Conservation (phyloP, 2,329 filamentous ascomycete genomes). For the Berkeleyomyces rouxiae region DNA sequence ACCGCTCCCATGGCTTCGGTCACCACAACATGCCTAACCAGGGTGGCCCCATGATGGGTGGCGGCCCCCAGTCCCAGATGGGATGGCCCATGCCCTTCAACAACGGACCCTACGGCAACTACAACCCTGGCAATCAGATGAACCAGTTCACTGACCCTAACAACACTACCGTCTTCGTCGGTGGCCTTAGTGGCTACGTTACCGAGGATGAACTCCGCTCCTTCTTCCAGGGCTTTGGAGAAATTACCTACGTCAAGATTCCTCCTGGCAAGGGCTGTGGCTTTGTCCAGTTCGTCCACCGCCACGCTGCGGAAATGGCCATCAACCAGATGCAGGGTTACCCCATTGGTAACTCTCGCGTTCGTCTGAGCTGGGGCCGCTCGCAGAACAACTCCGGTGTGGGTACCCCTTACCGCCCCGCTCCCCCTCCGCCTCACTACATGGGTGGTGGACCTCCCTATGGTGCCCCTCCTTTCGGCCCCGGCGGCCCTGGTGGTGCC, state of each 20-base stretch:
- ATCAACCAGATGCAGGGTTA: conserved; percentile 99
- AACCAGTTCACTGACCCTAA: conserved; percentile 99
- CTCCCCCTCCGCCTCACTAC: conserved; percentile 49
- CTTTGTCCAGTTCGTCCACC: conserved; percentile 97
- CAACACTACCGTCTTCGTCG: conserved; percentile 98
- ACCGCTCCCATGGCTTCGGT: conserved; percentile 35
- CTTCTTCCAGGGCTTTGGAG: conserved; percentile 98
- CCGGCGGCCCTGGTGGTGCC: conserved; percentile 27
- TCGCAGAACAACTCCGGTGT: conserved; percentile 99
- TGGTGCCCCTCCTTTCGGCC: conserved; percentile 31
- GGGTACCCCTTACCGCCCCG: conserved; percentile 90
- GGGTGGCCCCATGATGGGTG: conserved; percentile 28
- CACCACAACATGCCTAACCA: conserved; percentile 27
- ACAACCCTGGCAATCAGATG: conserved; percentile 47
- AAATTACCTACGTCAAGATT: conserved; percentile 99
- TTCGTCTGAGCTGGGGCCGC: conserved; percentile 92
- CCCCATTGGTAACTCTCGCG: conserved; percentile 94
- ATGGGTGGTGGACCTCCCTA: conserved; percentile 31
- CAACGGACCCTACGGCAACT: conserved; percentile 22
- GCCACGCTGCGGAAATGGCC: conserved; percentile 97
- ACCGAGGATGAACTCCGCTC: conserved; percentile 98
- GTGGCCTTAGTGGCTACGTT: conserved; percentile 90
- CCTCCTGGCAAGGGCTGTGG: conserved; percentile 97
- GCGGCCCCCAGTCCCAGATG: conserved; percentile 29
- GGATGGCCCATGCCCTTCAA: conserved; percentile 22